phyloP scores from a whole-genome alignment of 176 grass and related monocot genomes.

The Eragrostis curvula region DNA sequence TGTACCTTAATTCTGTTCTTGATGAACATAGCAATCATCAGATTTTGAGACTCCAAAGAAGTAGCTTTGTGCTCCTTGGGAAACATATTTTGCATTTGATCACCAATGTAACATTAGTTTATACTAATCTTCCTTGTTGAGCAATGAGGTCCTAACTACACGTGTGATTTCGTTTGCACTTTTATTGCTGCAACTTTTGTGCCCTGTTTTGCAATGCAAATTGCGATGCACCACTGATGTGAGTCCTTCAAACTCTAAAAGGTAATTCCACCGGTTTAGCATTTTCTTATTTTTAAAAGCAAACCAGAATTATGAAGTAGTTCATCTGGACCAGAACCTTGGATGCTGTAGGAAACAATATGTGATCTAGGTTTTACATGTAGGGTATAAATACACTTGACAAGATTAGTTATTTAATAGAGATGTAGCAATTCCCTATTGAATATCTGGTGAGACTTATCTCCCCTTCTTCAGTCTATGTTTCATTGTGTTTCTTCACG shows the following conservation, averaged over 20 bases:
- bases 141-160: neutral
- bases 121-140: neutral
- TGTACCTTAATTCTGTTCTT: neutral
- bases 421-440: neutral
- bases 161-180: neutral
- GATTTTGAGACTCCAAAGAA: neutral
- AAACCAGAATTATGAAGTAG: neutral
- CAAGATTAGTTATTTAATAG: neutral
- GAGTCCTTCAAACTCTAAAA: neutral
- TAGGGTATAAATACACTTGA: conserved; percentile 29
- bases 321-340: neutral
- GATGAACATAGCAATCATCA: neutral
- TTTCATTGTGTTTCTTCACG: conserved; percentile 24
- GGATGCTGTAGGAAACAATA: neutral
- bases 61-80: neutral
- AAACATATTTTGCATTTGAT: neutral
- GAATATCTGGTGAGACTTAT: conserved; percentile 2
- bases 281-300: conserved; percentile 1
- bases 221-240: neutral
- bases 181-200: neutral
- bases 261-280: neutral
- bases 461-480: conserved; percentile 24
- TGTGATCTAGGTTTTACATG: conserved; percentile 15
- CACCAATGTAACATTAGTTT: neutral
- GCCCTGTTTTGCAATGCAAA: neutral